phyloP scores from a whole-genome alignment of 73 alveolate genomes.

The Chromera velia region DNA sequence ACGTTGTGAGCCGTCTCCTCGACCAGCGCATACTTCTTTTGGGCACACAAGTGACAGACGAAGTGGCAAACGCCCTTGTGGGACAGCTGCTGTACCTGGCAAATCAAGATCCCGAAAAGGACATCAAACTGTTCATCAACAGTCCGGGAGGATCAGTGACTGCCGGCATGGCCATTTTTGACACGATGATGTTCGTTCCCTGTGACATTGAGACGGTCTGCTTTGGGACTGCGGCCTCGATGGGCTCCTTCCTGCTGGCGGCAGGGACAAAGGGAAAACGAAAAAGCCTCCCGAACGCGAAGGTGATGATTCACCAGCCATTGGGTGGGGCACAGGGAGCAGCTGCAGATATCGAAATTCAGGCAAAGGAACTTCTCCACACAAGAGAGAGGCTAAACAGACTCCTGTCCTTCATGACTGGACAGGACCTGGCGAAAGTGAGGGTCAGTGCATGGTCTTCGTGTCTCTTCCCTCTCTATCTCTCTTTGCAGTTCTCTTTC shows the following conservation, averaged over 20 bases:
- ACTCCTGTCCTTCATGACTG: not conserved
- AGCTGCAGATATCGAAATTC: slow-evolving; percentile 47
- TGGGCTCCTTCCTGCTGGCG: slow-evolving; percentile 42
- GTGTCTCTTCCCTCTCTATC: too few relatives aligned
- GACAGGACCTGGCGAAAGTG: not conserved
- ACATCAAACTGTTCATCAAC: slow-evolving; percentile 39
- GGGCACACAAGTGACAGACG: not conserved
- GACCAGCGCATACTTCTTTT: not conserved
- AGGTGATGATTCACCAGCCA: slow-evolving; percentile 47
- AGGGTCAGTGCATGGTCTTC: too few relatives aligned
- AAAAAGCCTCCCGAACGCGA: slow-evolving; percentile 33
- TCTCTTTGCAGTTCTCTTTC: not conserved
- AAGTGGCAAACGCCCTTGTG: slow-evolving; percentile 45
- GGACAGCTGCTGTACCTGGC: slow-evolving; percentile 41
- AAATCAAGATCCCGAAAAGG: slow-evolving; percentile 38
- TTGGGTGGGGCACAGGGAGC: slow-evolving; percentile 40
- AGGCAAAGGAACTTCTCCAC: slow-evolving; percentile 34
- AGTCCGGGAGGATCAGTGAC: slow-evolving; percentile 46
- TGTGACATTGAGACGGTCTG: slow-evolving; percentile 14
- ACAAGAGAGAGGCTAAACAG: slow-evolving; percentile 22
- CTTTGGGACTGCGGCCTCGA: slow-evolving; percentile 42
- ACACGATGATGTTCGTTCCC: slow-evolving; percentile 46
- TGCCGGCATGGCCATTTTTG: slow-evolving; percentile 44
- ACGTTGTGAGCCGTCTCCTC: not conserved
- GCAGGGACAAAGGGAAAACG: slow-evolving; percentile 51